Base-by-base conservation (phyloP, 208 protist species). In the Leishmania amazonensis region DNA sequence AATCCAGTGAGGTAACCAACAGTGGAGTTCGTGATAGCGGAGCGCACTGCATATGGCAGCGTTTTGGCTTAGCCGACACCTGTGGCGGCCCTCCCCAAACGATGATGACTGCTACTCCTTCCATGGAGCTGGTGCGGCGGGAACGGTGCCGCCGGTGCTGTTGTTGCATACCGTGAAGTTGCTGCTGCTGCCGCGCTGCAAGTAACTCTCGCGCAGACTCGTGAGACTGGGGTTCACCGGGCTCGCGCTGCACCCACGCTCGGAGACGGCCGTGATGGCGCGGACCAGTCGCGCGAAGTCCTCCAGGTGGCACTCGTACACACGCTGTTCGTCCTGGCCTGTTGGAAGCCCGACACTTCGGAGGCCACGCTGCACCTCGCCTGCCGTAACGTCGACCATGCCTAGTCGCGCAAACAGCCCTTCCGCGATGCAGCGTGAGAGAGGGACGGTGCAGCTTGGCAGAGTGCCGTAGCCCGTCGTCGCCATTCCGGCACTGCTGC, bases 331-430 rank as follows among this genome's bases (percentile, higher is more conserved):
- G 28, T 85, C 81, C 40, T 60, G 72, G 31, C 81, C 57, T 19
- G 75, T 75, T 40, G 86, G 85, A 42, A 93, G 80, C 1, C 87
- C 91, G 42, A 89, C 82, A 40, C 73, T 77, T 24, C 64, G 82
- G 45, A 91, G 82, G 8, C 84, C 81, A n/a, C 80, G 76, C 11
- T 82, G 71, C 40, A 94, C 60, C n/a, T 93, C 85, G 19, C 78
- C 79, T 21, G 64, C 35, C 3, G 80, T 88, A 35, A 87, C 74
- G n/a, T 84, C 80, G 17, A 86, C 87, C 70, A 94, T 88, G 24
- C 91, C 91, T 5, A 94, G 85, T 1, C 88, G 83, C 24, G 74
- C 83, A 82, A 86, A 90, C 1, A 91, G 62, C 1, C 91, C 91
- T 73, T 94, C 89, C 53, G 87, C 78, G 31, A 94, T 81, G 78